A percentile compares a stretch with the other conserved stretches of the same genome.
Evolutionary conservation across 371 early-diverging fungal genomes (phyloP).

Genomic region (Mortierella sp.): DNA sequence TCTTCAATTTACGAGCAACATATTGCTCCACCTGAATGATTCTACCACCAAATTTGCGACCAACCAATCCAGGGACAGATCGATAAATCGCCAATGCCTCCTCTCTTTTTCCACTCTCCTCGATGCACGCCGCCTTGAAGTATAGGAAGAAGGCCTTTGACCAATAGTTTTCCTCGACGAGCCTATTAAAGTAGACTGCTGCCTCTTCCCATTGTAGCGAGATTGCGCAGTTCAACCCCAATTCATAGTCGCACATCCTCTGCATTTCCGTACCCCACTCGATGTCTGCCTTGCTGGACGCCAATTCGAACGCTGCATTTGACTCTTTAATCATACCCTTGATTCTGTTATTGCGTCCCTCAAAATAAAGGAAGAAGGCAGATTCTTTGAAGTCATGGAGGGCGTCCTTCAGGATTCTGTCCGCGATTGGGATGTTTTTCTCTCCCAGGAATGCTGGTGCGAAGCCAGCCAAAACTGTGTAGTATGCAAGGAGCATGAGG

Average conservation of each 20-base stretch:
- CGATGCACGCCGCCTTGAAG: constrained; percentile 69
- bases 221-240: constrained; percentile 70
- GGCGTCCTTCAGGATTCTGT: constrained; percentile 69
- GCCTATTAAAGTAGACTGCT: constrained; percentile 59
- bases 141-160: constrained; percentile 71
- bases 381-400: constrained; percentile 68
- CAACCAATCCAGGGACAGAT: constrained; percentile 61
- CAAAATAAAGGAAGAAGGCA: constrained; percentile 71
- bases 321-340: constrained; percentile 66
- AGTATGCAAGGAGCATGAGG: constrained; percentile 65
- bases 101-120: constrained; percentile 63
- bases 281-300: constrained; percentile 63
- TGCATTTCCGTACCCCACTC: constrained; percentile 71
- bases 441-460: constrained; percentile 49
- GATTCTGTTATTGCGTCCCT: constrained; percentile 67
- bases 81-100: constrained; percentile 67
- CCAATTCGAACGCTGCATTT: constrained; percentile 65
- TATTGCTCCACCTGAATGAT: constrained; percentile 69
- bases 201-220: constrained; percentile 68
- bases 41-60: constrained; percentile 67
- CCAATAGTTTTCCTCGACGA: constrained; percentile 70
- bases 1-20: constrained; percentile 63
- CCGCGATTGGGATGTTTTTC: constrained; percentile 60
- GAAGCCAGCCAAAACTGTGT: constrained; percentile 66
- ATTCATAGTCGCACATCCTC: constrained; percentile 69